Evolutionary conservation across 2,329 filamentous ascomycete genomes (phyloP), one percentile per base, ranked within the genome.

Genomic region (Fonsecaea multimorphosa): DNA sequence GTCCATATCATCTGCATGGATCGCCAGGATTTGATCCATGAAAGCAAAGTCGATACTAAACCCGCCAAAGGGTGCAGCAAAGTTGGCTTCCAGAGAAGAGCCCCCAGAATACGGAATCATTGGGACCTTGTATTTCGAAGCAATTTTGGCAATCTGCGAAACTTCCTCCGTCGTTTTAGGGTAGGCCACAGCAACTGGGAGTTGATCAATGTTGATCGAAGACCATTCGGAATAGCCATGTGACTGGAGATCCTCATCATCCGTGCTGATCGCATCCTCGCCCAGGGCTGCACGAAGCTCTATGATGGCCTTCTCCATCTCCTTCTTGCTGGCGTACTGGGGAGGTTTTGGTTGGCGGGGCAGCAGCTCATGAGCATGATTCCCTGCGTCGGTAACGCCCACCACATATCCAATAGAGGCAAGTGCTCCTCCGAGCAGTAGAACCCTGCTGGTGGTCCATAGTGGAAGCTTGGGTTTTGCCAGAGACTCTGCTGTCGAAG

Each of bases 1-100:
- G 72, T 97, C 93, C 91, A 97, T 92, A 76, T 97, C 93, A 3
- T 91, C 89, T 71, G 91, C 89, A 76, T 96, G 90, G 63, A 97
- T 83, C 61, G 88, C 83, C 32, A 97, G 72, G 29, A 97, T 90
- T 73, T 88, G 83, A 76, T 96, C 90, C 93, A 97, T 97, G 73
- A 87, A 87, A 0, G 87, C 86, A 76, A 97, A 97, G 74, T 97
- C 93, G 58, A 97, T 90, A 70, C 91, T 94, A 74, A 97, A 86
- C 12, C 93, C 93, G 12, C 93, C 93, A 74, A 89, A 90, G 0
- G 92, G 92, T 14, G 93, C 91, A 0, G 91, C 91, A 77, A 96
- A 96, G 76, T 97, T 95, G 14, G 91, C 93, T 77, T 97, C 93
- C 0, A 97, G 82, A 70, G 91, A 94, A 0, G 91, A 90, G 14